Conservation (phyloP, 2,329 filamentous ascomycete species). For the Penicillium crustosum region DNA sequence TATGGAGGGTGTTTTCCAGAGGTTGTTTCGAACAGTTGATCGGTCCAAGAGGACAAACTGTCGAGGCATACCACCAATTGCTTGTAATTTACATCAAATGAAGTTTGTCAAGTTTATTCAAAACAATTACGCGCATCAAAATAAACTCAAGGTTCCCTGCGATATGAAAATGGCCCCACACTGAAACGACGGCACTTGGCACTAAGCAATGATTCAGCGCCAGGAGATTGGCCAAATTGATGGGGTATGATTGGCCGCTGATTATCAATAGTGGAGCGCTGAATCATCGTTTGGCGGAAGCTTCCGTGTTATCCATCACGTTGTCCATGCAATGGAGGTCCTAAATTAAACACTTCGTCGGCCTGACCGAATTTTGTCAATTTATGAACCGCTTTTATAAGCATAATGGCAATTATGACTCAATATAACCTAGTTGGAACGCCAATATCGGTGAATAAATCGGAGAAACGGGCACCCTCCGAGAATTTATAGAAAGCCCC, state of each 20-base stretch:
- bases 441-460: not conserved
- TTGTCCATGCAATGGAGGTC: not conserved
- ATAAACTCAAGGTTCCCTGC: not conserved
- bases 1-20: not conserved
- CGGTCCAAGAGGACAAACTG: not conserved
- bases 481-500: not conserved
- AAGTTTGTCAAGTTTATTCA: not conserved
- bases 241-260: rapidly evolving
- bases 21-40: not conserved
- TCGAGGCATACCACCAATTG: not conserved
- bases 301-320: not conserved
- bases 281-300: not conserved
- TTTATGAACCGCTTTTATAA: not conserved
- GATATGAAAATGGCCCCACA: not conserved
- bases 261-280: not conserved
- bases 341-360: not conserved
- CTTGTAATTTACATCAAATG: not conserved
- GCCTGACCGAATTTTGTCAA: not conserved
- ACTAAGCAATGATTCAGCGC: constrained; percentile 4
- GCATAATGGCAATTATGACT: not conserved
- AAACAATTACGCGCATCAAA: not conserved
- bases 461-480: not conserved
- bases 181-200: not conserved
- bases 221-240: rapidly evolving
- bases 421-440: not conserved